phyloP scores from a whole-genome alignment of 139 green algal genomes.

The Zygnema circumcarinatum region DNA sequence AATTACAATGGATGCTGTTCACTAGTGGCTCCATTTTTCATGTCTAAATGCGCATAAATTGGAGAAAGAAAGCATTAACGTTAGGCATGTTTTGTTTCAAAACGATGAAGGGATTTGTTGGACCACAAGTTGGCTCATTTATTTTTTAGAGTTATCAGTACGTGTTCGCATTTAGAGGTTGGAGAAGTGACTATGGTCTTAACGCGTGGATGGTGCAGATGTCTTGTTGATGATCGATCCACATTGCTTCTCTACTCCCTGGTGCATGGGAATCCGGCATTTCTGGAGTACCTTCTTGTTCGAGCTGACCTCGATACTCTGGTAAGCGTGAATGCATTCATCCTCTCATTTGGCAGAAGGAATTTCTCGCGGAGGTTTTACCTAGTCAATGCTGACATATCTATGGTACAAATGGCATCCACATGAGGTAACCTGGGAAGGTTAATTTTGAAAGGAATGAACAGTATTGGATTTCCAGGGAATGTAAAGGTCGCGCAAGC shows the following conservation, averaged over 20 bases:
- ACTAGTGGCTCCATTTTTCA: too few relatives aligned
- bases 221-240: slow-evolving; percentile 62
- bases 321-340: slow-evolving; percentile 1
- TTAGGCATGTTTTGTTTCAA: too few relatives aligned
- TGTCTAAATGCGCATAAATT: too few relatives aligned
- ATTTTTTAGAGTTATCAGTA: too few relatives aligned
- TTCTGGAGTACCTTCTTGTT: slow-evolving; percentile 72
- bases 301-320: slow-evolving; percentile 73
- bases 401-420: background rate
- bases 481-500: too few relatives aligned
- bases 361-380: background rate
- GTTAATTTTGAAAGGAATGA: too few relatives aligned
- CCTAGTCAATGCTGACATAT: background rate
- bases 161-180: too few relatives aligned
- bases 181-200: background rate
- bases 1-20: too few relatives aligned
- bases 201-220: background rate
- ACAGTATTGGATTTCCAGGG: too few relatives aligned
- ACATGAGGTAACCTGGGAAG: background rate
- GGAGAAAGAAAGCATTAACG: too few relatives aligned
- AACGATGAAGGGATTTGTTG: too few relatives aligned
- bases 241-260: slow-evolving; percentile 87
- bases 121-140: too few relatives aligned
- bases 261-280: slow-evolving; percentile 71
- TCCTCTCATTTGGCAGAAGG: background rate